phyloP scores from a whole-genome alignment of 2,329 filamentous ascomycete species.

The Tolypocladium pustulatum region DNA sequence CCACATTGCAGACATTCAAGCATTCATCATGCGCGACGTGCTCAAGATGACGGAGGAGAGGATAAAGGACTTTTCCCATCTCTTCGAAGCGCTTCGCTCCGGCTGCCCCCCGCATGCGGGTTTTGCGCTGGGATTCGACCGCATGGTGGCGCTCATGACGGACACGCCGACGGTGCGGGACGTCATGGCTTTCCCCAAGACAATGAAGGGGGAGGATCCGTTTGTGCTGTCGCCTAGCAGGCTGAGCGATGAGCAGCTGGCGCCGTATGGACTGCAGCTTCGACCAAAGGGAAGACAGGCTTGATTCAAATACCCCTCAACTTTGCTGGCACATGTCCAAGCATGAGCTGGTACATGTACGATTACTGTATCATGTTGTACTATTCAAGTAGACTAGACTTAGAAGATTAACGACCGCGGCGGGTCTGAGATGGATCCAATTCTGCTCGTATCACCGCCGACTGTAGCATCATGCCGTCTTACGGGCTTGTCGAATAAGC shows the following conservation, averaged over 20 bases:
- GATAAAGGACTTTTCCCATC: constrained; percentile 72
- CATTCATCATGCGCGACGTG: constrained; percentile 74
- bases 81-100: constrained; percentile 69
- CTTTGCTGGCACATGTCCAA: no score
- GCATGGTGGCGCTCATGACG: constrained; percentile 70
- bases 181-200: constrained; percentile 96
- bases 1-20: constrained; percentile 72
- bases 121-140: constrained; percentile 85
- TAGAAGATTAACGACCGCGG: background rate
- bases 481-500: background rate
- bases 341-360: background rate
- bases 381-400: background rate
- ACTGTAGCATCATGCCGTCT: no score
- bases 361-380: background rate
- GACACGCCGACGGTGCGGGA: constrained; percentile 71
- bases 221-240: constrained; percentile 68
- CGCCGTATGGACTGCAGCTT: constrained; percentile 34
- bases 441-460: no score
- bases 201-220: constrained; percentile 75
- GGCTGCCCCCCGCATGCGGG: constrained; percentile 95
- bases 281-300: background rate
- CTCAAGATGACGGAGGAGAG: constrained; percentile 65
- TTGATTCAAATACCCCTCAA: background rate
- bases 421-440: background rate
- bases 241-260: constrained; percentile 48